Conservation (phyloP, 495 filamentous ascomycete genomes). For the Tuber umbilicatum region DNA sequence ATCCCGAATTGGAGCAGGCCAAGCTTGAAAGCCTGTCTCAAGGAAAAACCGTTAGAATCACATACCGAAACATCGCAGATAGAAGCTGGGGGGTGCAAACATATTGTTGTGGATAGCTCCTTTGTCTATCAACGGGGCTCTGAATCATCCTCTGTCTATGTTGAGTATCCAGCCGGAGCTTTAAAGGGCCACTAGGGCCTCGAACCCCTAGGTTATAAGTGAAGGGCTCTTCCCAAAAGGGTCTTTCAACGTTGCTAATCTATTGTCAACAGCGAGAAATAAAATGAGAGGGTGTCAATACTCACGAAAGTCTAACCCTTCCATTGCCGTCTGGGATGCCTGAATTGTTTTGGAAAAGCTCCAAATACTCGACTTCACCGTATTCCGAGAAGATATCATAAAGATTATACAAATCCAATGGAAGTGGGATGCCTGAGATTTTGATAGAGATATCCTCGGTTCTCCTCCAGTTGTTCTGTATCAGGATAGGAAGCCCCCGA, state of each 20-base stretch:
- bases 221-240: slow-evolving; percentile 36
- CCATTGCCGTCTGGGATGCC: slow-evolving; percentile 36
- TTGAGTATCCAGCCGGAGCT: not conserved
- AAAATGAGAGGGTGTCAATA: slow-evolving; percentile 6
- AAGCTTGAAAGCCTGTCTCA: slow-evolving; percentile 40
- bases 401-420: not conserved
- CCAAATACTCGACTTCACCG: slow-evolving; percentile 41
- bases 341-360: slow-evolving; percentile 35
- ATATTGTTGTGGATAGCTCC: slow-evolving; percentile 31
- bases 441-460: not conserved
- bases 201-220: slow-evolving; percentile 13
- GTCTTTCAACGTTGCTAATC: slow-evolving; percentile 1
- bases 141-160: slow-evolving; percentile 8
- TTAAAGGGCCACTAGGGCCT: not conserved
- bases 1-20: slow-evolving; percentile 51
- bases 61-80: not conserved
- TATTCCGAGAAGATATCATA: slow-evolving; percentile 34
- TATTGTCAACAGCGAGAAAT: not conserved
- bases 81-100: slow-evolving; percentile 12
- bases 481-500: not conserved
- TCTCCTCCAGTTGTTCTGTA: not conserved
- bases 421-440: not conserved
- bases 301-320: slow-evolving; percentile 41
- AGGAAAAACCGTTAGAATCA: slow-evolving; percentile 9
- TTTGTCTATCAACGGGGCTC: slow-evolving; percentile 22